phyloP scores from a whole-genome alignment of 1,284 basidiomycete genomes.

The Caloboletus firmus region DNA sequence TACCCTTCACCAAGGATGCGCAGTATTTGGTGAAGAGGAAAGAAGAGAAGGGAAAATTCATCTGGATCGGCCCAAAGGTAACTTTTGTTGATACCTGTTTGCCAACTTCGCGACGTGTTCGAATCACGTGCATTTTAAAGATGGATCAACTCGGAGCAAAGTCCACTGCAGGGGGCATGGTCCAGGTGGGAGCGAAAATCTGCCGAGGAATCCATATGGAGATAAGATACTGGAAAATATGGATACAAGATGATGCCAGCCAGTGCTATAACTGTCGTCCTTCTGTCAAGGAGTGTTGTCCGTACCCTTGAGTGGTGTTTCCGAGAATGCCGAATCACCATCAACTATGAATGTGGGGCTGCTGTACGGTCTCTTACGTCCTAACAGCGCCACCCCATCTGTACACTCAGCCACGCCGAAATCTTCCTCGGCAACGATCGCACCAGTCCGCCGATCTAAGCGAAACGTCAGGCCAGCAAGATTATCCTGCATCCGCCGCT shows the following conservation, averaged over 20 bases:
- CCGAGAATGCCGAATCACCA: background rate
- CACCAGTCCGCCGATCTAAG: constrained; percentile 59
- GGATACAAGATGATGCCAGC: too few relatives aligned
- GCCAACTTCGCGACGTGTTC: constrained; percentile 6
- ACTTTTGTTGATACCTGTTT: constrained; percentile 33
- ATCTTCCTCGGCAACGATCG: constrained; percentile 51
- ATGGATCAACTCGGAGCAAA: too few relatives aligned
- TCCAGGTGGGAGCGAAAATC: too few relatives aligned
- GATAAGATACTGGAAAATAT: too few relatives aligned
- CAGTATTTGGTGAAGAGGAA: constrained; percentile 44
- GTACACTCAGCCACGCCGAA: background rate
- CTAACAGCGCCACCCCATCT: constrained; percentile 24
- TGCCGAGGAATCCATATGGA: background rate
- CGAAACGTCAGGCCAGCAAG: constrained; percentile 55
- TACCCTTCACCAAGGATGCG: constrained; percentile 51
- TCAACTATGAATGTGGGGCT: constrained; percentile 8
- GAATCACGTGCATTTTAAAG: background rate
- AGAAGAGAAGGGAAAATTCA: constrained; percentile 37
- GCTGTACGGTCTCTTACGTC: constrained; percentile 6
- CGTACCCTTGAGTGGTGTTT: constrained; percentile 2
- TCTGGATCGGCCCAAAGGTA: background rate
- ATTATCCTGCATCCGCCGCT: constrained; percentile 44
- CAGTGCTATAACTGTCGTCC: background rate
- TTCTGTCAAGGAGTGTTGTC: background rate
- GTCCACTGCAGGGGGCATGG: too few relatives aligned